A percentile compares a stretch with the other conserved stretches of the same genome.
phyloP scores from a whole-genome alignment of 2,329 filamentous ascomycete species.

The Aschersonia sp. region DNA sequence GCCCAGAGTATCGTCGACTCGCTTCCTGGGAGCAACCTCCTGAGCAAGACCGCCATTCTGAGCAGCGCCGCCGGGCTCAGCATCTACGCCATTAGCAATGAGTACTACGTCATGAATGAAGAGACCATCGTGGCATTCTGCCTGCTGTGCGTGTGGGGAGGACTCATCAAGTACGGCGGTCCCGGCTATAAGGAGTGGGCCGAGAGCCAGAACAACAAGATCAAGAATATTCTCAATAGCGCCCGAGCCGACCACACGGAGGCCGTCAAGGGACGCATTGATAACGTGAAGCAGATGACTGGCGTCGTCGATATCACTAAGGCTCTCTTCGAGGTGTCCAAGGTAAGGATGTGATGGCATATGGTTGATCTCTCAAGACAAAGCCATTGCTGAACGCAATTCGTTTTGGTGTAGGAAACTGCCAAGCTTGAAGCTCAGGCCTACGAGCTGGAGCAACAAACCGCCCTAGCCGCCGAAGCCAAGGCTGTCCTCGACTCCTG shows the following conservation, averaged over 20 bases:
- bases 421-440: conserved; percentile 90
- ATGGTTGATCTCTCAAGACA: too few species aligned
- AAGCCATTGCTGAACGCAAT: neutral
- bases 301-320: conserved; percentile 95
- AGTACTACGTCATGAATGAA: conserved; percentile 99
- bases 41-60: conserved; percentile 95
- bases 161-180: conserved; percentile 84
- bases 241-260: conserved; percentile 89
- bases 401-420: conserved; percentile 55
- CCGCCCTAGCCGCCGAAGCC: conserved; percentile 79
- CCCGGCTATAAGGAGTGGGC: conserved; percentile 91
- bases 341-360: conserved; percentile 41
- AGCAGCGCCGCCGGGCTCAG: conserved; percentile 83
- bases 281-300: conserved; percentile 86
- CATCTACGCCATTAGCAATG: conserved; percentile 94
- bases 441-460: conserved; percentile 95
- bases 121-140: conserved; percentile 91
- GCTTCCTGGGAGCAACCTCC: conserved; percentile 78
- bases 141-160: conserved; percentile 84
- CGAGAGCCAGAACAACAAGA: conserved; percentile 75
- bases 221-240: conserved; percentile 88
- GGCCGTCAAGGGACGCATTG: conserved; percentile 88
- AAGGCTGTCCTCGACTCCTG: conserved; percentile 94
- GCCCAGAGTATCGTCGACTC: conserved; percentile 90
- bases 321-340: conserved; percentile 92